Evolutionary conservation across 2,329 filamentous ascomycete genomes (phyloP).

Genomic region (Plectosphaerella plurivora): DNA sequence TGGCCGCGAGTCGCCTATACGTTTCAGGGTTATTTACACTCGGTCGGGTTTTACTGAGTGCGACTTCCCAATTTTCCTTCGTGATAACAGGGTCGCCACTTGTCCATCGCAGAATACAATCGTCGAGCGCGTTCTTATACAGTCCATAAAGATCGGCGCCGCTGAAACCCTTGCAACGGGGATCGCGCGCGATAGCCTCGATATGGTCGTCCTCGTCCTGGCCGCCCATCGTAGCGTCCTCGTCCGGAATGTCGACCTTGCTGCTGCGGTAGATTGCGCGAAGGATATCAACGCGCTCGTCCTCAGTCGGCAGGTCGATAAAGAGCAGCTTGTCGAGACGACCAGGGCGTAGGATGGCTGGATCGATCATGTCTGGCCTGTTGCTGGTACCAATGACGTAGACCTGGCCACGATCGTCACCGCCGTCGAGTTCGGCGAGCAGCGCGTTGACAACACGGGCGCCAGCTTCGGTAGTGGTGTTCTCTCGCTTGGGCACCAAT

Average conservation of each 20-base stretch:
- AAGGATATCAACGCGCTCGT: slow-evolving; percentile 83
- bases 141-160: slow-evolving; percentile 55
- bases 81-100: slow-evolving; percentile 25
- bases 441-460: slow-evolving; percentile 91
- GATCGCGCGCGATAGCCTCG: slow-evolving; percentile 60
- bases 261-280: slow-evolving; percentile 56
- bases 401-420: slow-evolving; percentile 74
- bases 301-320: slow-evolving; percentile 75
- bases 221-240: slow-evolving; percentile 26
- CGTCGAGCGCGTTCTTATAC: slow-evolving; percentile 40
- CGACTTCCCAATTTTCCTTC: slow-evolving; percentile 47
- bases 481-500: slow-evolving; percentile 78
- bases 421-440: slow-evolving; percentile 88
- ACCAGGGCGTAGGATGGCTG: slow-evolving; percentile 88
- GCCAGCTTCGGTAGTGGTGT: slow-evolving; percentile 73
- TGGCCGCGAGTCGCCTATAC: slow-evolving; percentile 32
- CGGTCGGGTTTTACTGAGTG: slow-evolving; percentile 40
- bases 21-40: slow-evolving; percentile 44
- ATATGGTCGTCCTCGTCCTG: slow-evolving; percentile 27
- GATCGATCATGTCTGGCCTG: slow-evolving; percentile 91
- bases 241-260: slow-evolving; percentile 35
- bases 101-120: slow-evolving; percentile 23
- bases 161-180: slow-evolving; percentile 71
- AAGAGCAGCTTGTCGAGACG: slow-evolving; percentile 85
- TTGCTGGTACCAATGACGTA: slow-evolving; percentile 96